Base-by-base conservation (phyloP, 306 rosid species). In the Glycine latifolia region DNA sequence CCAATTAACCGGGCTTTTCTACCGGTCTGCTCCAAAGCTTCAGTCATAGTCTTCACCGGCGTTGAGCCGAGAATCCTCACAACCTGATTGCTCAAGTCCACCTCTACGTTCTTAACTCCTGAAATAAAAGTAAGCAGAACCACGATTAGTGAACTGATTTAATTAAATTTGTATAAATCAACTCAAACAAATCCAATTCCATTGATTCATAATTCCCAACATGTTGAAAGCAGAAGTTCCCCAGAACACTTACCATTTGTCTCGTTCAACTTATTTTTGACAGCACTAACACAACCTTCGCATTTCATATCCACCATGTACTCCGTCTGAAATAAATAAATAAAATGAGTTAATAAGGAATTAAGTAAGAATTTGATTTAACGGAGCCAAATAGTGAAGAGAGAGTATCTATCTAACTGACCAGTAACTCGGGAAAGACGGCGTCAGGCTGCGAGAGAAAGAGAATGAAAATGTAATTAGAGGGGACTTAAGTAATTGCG, bases 271-370 rank as follows among this genome's bases (percentile, higher is more conserved):
- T 95, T 95, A 69, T 76, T 87, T 90, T 90, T 93, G 61, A 95
- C 99, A 20, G 97, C 84, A 67, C 85, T 89, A 79, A 91, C 98
- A 81, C 98, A 95, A 46, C 96, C 96, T 81, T 89, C 97, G 54
- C 98, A 95, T 63, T 71, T 91, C 99, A 95, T 93, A 91, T 95
- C 97, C 83, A 95, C 98, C 98, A 93, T 93, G 84, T 85, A 95
- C 82, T 93, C 98, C 11, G 98, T 91, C 98, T 95, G 81, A 44
- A 26, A 88, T 73, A 89, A 66, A 39, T 4, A 39, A n/a, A n/a
- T n/a, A 37, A 20, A 20, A 20, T 20, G 26, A 20, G 26, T 0
- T 37, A 79, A 50, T 49, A 6, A 39, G 44, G 6, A 39, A 39
- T 39, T 61, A 8, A 82, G 7, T 39, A 82, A n/a, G 13, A 53